Percentiles rank a stretch among this genome's conserved stretches.
Evolutionary conservation across 2,329 filamentous ascomycete species (phyloP).

Genomic region (Fusarium clavum): DNA sequence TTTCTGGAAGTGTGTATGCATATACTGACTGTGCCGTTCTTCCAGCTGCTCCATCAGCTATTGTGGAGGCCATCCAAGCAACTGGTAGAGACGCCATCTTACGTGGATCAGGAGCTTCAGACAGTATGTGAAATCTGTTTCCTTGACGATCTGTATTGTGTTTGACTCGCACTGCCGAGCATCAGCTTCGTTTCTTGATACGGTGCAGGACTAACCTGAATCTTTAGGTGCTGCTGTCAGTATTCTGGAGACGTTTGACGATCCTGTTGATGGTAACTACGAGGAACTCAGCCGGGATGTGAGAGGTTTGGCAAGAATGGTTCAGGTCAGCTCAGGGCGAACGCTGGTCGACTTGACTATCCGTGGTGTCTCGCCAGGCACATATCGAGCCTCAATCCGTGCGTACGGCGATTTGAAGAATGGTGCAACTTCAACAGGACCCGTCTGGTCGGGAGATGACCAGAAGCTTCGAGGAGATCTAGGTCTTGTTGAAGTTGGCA

Average conservation of each 20-base stretch:
- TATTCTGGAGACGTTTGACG: constrained; percentile 89
- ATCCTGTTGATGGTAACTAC: constrained; percentile 59
- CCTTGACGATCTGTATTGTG: background rate
- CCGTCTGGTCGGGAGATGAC: constrained; percentile 76
- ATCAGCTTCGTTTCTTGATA: background rate
- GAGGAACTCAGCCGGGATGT: constrained; percentile 68
- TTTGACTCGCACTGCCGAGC: background rate
- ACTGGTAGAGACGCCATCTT: constrained; percentile 96
- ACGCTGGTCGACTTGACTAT: constrained; percentile 91
- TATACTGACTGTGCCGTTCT: constrained; percentile 19
- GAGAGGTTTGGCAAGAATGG: constrained; percentile 90
- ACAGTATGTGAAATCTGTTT: constrained; percentile 70
- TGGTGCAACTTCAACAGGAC: constrained; percentile 84
- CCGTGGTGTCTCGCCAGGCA: constrained; percentile 82
- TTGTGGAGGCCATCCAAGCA: constrained; percentile 87
- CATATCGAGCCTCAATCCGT: constrained; percentile 85
- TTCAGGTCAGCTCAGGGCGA: constrained; percentile 82
- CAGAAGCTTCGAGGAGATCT: constrained; percentile 66
- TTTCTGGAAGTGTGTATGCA: constrained; percentile 3
- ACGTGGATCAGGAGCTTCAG: constrained; percentile 84
- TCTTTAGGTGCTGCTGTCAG: constrained; percentile 82
- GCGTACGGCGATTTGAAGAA: constrained; percentile 87
- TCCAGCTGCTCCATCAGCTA: constrained; percentile 83
- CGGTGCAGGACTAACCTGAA: constrained; percentile 18
- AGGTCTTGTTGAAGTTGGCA: constrained; percentile 79